Evolutionary conservation across 768 basidiomycete genomes (phyloP).

Genomic region (Saitozyma sp.): DNA sequence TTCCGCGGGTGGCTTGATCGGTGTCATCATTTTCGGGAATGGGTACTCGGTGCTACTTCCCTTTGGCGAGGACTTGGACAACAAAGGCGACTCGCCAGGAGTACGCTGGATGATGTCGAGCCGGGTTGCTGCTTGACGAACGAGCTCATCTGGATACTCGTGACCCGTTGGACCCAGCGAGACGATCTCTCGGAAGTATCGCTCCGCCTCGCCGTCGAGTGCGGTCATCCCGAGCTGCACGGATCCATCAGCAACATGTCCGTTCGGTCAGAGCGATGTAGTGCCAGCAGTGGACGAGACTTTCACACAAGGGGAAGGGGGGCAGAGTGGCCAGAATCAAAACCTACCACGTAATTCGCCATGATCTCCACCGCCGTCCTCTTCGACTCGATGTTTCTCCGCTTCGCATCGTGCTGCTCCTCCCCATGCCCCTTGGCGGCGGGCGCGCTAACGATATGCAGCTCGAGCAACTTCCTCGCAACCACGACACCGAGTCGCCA

Average conservation of each 20-base stretch:
- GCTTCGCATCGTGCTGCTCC: background rate
- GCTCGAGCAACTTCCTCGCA: slow-evolving; percentile 10
- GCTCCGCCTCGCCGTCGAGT: slow-evolving; percentile 11
- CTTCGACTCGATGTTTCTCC: slow-evolving; percentile 5
- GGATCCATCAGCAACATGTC: background rate
- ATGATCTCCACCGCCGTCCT: slow-evolving; percentile 27
- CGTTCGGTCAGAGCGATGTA: background rate
- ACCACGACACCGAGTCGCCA: slow-evolving; percentile 33
- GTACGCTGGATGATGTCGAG: slow-evolving; percentile 29
- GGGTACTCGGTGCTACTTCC: slow-evolving; percentile 8
- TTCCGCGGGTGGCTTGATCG: too few species aligned
- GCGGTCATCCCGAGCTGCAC: slow-evolving; percentile 32
- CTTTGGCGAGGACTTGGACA: background rate
- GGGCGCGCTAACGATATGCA: slow-evolving; percentile 7
- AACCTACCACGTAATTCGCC: slow-evolving; percentile 38
- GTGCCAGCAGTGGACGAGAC: too few species aligned
- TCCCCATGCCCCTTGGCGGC: background rate
- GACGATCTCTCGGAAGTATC: slow-evolving; percentile 30
- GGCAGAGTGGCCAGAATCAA: background rate
- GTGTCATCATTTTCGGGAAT: slow-evolving; percentile 15
- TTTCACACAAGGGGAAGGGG: background rate
- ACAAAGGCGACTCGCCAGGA: slow-evolving; percentile 13
- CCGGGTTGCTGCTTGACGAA: slow-evolving; percentile 34
- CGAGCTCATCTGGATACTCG: slow-evolving; percentile 29
- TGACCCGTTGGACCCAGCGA: slow-evolving; percentile 19